Conservation (phyloP, 2,329 filamentous ascomycete species). For the Xylogone sp. region DNA sequence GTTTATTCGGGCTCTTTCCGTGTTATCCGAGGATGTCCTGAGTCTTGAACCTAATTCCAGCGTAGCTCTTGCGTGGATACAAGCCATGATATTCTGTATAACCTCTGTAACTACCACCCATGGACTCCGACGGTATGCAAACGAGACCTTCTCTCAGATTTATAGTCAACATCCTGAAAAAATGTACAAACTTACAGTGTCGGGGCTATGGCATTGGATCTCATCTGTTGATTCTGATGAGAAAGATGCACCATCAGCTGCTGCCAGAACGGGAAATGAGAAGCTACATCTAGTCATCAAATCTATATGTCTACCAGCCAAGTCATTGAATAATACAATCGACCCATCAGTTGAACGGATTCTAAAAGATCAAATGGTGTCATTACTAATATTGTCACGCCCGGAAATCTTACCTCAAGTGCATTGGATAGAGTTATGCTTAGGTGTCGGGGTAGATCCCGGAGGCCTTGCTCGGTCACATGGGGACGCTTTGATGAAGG, state of each 20-base stretch:
- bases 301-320: constrained; percentile 58
- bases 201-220: constrained; percentile 79
- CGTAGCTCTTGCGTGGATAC: constrained; percentile 71
- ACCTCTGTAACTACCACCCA: constrained; percentile 59
- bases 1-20: constrained; percentile 67
- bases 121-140: constrained; percentile 60
- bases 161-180: constrained; percentile 57
- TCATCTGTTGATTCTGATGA: constrained; percentile 63
- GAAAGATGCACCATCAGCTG: constrained; percentile 69
- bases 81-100: constrained; percentile 77
- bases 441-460: constrained; percentile 78
- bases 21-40: constrained; percentile 51
- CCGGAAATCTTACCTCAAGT: constrained; percentile 71
- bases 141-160: constrained; percentile 55
- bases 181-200: constrained; percentile 61
- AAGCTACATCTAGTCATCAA: constrained; percentile 60
- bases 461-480: constrained; percentile 68
- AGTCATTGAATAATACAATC: constrained; percentile 43
- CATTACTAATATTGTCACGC: constrained; percentile 73
- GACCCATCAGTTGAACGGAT: constrained; percentile 40
- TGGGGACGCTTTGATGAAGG: constrained; percentile 60
- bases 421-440: constrained; percentile 86
- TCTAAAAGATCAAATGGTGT: constrained; percentile 69
- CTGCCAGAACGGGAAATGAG: constrained; percentile 59
- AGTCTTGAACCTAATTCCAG: constrained; percentile 41